phyloP scores from a whole-genome alignment of 1,284 basidiomycete species.

The Malassezia yamatoensis region DNA sequence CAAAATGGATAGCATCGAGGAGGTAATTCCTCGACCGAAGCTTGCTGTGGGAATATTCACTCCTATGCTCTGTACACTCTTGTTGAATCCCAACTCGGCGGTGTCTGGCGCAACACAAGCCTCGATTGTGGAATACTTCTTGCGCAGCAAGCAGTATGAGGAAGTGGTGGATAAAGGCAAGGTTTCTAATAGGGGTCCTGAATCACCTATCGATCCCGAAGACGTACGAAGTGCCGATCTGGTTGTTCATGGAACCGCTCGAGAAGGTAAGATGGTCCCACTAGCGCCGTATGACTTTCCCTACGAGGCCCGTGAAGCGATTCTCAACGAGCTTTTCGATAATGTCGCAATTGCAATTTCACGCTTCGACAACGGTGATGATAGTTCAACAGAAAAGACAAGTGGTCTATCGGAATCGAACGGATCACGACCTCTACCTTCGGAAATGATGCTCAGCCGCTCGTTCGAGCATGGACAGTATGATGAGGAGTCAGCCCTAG shows the following conservation, averaged over 20 bases:
- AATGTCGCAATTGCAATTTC: conserved; percentile 43
- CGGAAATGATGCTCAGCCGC: not conserved
- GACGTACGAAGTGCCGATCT: conserved; percentile 11
- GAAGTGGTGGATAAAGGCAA: conserved; percentile 34
- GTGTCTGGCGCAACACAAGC: conserved; percentile 66
- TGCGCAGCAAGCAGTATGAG: conserved; percentile 47
- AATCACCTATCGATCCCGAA: not conserved
- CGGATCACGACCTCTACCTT: not conserved
- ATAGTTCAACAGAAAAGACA: not conserved
- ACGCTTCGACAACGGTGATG: conserved; percentile 16
- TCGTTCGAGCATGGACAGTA: not conserved
- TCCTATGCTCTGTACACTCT: conserved; percentile 74
- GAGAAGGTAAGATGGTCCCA: conserved; percentile 37
- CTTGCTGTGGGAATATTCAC: conserved; percentile 80
- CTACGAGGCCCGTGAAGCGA: conserved; percentile 20
- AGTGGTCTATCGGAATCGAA: not conserved
- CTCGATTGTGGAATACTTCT: conserved; percentile 68
- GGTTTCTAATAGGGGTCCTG: conserved; percentile 54
- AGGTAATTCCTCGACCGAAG: conserved; percentile 49
- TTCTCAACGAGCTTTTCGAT: conserved; percentile 39
- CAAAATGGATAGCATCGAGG: conserved; percentile 16
- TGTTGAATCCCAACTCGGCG: conserved; percentile 66
- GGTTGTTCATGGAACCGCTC: conserved; percentile 31
- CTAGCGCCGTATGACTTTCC: conserved; percentile 39
- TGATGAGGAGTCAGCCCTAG: conserved; percentile 65